Base-by-base conservation (phyloP, 768 basidiomycete species). In the Mycena floridula region DNA sequence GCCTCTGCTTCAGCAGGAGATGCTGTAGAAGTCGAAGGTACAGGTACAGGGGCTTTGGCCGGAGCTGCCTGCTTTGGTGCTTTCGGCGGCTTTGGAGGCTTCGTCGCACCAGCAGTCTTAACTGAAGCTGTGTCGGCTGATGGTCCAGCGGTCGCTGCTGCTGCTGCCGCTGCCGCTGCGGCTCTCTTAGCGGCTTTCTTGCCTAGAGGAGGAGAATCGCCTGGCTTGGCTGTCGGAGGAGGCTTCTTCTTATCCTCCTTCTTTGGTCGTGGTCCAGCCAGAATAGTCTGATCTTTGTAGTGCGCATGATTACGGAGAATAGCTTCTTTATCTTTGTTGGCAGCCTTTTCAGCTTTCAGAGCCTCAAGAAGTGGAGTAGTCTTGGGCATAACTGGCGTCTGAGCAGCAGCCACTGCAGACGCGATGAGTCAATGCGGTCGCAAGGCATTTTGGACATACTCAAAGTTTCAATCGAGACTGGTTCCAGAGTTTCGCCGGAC, bases 341-440 rank as follows among this genome's bases (percentile, higher is more conserved):
- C 76, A 5, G 73, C 72, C 57, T 84, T 87, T 61, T 90, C 85
- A 0, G 89, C 87, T 52, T 91, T 89, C 50, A 98, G 81, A 1
- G 93, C 90, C 58, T 95, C 94, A 38, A 99, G 79, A 18, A 98
- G 77, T 0, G 95, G 95, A 0, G 95, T 96, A 0, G 87, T 85
- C 50, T 83, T 93, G 2, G 89, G 87, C 36, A 67, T 71, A 1
- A 76, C 68, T 0, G 74, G 64, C 1, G 77, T 71, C 50, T 82
- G 81, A 9, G 70, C 72, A 3, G 84, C 74, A 0, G 84, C 79
- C 51, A 87, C 88, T 89, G 45, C 4, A 42, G 22, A 30, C n/a
- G 39, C 39, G 25, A 44, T 46, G 12, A 12, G 40, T 37, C 43
- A n/a, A n/a, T 12, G 25, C 24, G 20, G 42, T 22, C 26, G 38